Percentiles rank a stretch among this genome's conserved stretches.
phyloP scores from a whole-genome alignment of 106 monocot genomes.

The Triglochin maritima region DNA sequence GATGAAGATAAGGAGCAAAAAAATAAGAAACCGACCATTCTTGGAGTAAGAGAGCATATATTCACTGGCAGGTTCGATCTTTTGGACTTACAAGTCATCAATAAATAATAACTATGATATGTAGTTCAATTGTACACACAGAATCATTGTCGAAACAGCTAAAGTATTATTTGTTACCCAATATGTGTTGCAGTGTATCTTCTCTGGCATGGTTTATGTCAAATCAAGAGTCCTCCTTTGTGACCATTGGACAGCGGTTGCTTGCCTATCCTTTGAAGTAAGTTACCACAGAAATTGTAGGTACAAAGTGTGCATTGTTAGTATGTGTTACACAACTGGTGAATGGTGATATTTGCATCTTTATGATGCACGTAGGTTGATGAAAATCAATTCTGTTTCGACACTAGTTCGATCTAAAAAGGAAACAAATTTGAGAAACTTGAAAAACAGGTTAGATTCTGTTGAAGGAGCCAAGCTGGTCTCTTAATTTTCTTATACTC shows the following conservation, averaged over 20 bases:
- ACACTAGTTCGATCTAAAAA: no score
- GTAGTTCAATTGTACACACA: no score
- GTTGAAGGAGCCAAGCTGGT: no score
- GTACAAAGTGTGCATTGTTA: no score
- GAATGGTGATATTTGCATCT: no score
- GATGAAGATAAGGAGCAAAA: slow-evolving; percentile 79
- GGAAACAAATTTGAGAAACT: no score
- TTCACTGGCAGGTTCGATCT: slow-evolving; percentile 81
- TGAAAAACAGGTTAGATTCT: no score
- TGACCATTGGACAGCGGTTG: slow-evolving; percentile 81
- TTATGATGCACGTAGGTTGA: no score
- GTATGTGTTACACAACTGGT: no score
- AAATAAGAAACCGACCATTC: slow-evolving; percentile 48
- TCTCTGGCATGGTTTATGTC: slow-evolving; percentile 99
- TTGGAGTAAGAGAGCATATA: slow-evolving; percentile 93
- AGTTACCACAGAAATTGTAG: slow-evolving; percentile 3
- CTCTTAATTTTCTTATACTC: no score
- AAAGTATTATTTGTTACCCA: background rate
- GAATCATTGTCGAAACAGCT: background rate
- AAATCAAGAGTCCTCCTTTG: slow-evolving; percentile 94
- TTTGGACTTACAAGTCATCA: background rate
- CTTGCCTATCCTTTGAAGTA: slow-evolving; percentile 89
- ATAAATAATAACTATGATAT: no score
- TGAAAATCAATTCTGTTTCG: no score
- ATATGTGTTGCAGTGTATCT: slow-evolving; percentile 63